Base-by-base conservation (phyloP, 73 alveolate species). In the Uronychia setigera region DNA sequence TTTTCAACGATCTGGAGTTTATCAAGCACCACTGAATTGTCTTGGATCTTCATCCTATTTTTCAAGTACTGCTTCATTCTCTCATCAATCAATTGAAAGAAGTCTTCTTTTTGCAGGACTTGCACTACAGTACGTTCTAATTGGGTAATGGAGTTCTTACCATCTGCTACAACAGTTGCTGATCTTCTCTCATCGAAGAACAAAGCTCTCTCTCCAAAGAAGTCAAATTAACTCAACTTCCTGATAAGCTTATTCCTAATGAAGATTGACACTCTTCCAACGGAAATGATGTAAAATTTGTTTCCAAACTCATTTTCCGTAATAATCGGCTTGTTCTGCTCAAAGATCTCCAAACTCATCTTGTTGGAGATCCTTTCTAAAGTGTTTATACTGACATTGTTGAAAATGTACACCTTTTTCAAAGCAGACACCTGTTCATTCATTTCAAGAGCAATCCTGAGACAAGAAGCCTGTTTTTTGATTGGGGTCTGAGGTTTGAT, bases 171-270 rank as follows among this genome's bases (percentile, higher is more conserved):
- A 1, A 89, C 94, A 0, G 98, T 84, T 30, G 94, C 94, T 0
- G 89, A 78, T 57, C 95, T 76, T 35, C 78, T 84, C 83, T 93
- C 98, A 34, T 86, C 74, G 60, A 82, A 88, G 81, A 96, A 91
- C 59, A 96, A 33, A 13, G 96, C 82, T 83, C 96, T 90, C 84
- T 96, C 99, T 1, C 97, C 98, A 88, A 96, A 91, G 80, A 82
- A 96, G 78, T 93, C 95, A 29, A 87, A 88, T 80, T 87, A 94
- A 58, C 89, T 94, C 57, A 94, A 84, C 26, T 94, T 93, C 60
- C 93, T 84, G 0, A 96, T 76, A n/a, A 33, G 34, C 58, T 84
- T 85, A 32, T 78, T 82, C 29, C 81, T 80, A 35, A 86, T 84
- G 57, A 31, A 77, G 59, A 96, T 79, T 27, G 89, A 95, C 30